Base-by-base conservation (phyloP, 176 grass and related monocot species). In the Cenchrus fungigraminus region DNA sequence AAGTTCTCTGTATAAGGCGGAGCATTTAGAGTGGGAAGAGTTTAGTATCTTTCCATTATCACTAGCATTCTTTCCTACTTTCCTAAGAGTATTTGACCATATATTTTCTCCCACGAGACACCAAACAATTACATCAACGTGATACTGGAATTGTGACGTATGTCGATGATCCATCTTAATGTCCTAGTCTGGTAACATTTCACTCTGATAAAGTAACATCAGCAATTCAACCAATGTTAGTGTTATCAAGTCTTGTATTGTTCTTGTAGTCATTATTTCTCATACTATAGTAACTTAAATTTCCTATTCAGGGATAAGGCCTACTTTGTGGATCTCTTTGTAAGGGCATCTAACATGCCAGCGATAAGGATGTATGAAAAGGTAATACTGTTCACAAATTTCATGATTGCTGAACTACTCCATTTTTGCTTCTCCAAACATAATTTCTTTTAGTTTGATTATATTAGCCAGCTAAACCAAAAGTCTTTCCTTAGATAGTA, bases 331-430 rank as follows among this genome's bases (percentile, higher is more conserved):
- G 97, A 99, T 86, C 93, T 99, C 49, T 99, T 99, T 86, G 97
- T 99, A 49, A 96, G 93, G 77, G 97, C 97, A 65, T 99, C 97
- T 43, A 99, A 99, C 74, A 92, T 79, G 84, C 97, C 97, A 44
- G 97, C 97, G 0, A 99, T 99, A 79, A 96, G 91, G 79, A 99
- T 99, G 97, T 99, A 99, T 85, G 97, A 99, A 86, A 99, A 99
- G 97, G 97, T 99, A 87, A 76, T 9, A 1, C 1, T 44, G 16
- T 61, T 1, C 49, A 19, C 50, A 51, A 84, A 54, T 65, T 61
- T 87, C 40, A 47, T 74, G 43, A 53, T 60, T 4, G 32, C 4
- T 42, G 6, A 0, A 7, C 12, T 71, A 71, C 44, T 46, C 2
- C 15, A 34, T 83, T 81, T 67, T 51, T 82, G 9, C 22, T 54